Percentiles rank a stretch among this genome's conserved stretches.
These are phyloP conservation scores for Diaporthe vexans DNA, from an alignment of 2,329 filamentous ascomycete genomes.

Conservation along the genomic window DNA sequence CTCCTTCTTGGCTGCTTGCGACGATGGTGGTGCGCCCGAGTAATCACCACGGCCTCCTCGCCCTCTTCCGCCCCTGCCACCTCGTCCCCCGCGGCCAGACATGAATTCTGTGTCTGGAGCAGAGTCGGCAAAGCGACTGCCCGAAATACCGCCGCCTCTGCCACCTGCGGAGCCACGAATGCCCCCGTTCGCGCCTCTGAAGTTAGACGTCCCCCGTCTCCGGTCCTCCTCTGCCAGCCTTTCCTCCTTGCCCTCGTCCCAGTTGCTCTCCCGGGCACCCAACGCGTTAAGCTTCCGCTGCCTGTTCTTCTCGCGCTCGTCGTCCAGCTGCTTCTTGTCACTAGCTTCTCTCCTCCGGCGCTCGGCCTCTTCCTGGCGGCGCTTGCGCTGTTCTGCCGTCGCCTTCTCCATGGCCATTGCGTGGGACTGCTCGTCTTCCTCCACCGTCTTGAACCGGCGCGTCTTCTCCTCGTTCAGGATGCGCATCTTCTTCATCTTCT, in stretches of 20 bases:
- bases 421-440: constrained; percentile 69
- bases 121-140: constrained; percentile 57
- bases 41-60: constrained; percentile 50
- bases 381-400: constrained; percentile 67
- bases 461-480: constrained; percentile 70
- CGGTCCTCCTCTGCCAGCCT: constrained; percentile 57
- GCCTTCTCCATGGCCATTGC: constrained; percentile 67
- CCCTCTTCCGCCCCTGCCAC: constrained; percentile 50
- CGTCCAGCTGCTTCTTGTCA: constrained; percentile 65
- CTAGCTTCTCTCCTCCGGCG: constrained; percentile 65
- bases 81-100: constrained; percentile 51
- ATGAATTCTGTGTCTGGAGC: constrained; percentile 48
- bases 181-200: constrained; percentile 56
- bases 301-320: constrained; percentile 72
- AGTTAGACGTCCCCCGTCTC: constrained; percentile 49
- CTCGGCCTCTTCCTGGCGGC: constrained; percentile 66
- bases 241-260: constrained; percentile 71
- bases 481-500: constrained; percentile 73
- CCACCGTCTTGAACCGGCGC: constrained; percentile 70
- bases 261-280: constrained; percentile 65
- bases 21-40: constrained; percentile 14
- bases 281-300: constrained; percentile 73
- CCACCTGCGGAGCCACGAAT: constrained; percentile 56
- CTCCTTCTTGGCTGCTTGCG: constrained; percentile 46
- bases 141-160: constrained; percentile 53